These are phyloP conservation scores for Phytophthora meadii DNA, from an alignment of 352 stramenopile genomes.

Conservation along the genomic window DNA sequence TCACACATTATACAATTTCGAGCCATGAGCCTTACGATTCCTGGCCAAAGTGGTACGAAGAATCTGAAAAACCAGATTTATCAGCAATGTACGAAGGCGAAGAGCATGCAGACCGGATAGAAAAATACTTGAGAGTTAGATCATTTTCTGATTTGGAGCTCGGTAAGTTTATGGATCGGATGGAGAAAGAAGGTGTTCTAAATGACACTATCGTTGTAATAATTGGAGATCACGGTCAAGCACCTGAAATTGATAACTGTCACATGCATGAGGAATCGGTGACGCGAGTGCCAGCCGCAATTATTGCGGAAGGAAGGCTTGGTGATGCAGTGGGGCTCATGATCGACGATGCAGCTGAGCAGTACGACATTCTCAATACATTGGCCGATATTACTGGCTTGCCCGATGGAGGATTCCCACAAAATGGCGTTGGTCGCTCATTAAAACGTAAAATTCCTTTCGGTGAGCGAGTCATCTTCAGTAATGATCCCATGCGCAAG, in stretches of 20 bases:
- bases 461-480: constrained; percentile 2
- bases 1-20: constrained; percentile 19
- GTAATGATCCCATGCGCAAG: constrained; percentile 4
- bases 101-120: constrained; percentile 25
- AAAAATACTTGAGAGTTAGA: constrained; percentile 43
- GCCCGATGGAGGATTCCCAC: constrained; percentile 1
- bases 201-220: constrained; percentile 59
- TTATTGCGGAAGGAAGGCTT: constrained; percentile 39
- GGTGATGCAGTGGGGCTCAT: constrained; percentile 22
- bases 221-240: constrained; percentile 30
- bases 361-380: constrained; percentile 21
- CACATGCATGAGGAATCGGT: constrained; percentile 32
- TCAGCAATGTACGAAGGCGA: constrained; percentile 30
- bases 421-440: constrained; percentile 9
- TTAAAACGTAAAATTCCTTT: constrained; percentile 12
- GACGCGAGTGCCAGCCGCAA: constrained; percentile 29
- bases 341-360: constrained; percentile 24
- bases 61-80: constrained; percentile 38
- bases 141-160: constrained; percentile 50
- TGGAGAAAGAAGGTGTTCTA: constrained; percentile 41
- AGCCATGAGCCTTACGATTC: constrained; percentile 49
- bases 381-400: constrained; percentile 11
- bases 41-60: constrained; percentile 40
- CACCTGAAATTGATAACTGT: constrained; percentile 16
- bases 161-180: constrained; percentile 51